phyloP scores from a whole-genome alignment of 208 protist genomes.

The Naegleria fowleri region DNA sequence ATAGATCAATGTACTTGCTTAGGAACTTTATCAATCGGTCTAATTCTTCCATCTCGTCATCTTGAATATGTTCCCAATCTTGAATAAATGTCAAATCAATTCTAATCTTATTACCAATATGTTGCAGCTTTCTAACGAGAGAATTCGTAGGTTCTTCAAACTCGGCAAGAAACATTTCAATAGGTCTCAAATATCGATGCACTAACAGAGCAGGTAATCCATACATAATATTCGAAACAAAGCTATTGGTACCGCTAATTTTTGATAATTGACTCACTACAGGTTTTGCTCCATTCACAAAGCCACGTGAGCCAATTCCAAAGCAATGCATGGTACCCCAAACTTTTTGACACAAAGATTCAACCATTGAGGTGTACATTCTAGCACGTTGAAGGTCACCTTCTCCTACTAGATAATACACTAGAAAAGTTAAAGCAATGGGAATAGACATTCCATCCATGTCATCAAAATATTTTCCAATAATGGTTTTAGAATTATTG shows the following conservation, averaged over 20 bases:
- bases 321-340: background rate
- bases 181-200: background rate
- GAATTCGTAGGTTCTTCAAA: background rate
- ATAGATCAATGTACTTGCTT: background rate
- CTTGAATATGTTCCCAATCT: background rate
- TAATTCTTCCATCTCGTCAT: background rate
- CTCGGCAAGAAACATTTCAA: background rate
- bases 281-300: background rate
- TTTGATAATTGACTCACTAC: background rate
- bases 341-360: background rate
- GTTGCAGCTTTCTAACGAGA: background rate
- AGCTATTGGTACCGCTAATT: background rate
- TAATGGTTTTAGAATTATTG: background rate
- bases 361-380: background rate
- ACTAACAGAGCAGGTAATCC: background rate
- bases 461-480: constrained; percentile 11
- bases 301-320: background rate
- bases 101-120: constrained; percentile 3
- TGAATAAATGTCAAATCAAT: constrained; percentile 1
- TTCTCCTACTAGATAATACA: background rate
- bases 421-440: background rate
- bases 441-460: background rate
- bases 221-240: background rate
- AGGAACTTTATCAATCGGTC: background rate
- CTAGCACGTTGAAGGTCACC: background rate